Base-by-base conservation (phyloP, 768 basidiomycete species). In the Termitomyces sp. region DNA sequence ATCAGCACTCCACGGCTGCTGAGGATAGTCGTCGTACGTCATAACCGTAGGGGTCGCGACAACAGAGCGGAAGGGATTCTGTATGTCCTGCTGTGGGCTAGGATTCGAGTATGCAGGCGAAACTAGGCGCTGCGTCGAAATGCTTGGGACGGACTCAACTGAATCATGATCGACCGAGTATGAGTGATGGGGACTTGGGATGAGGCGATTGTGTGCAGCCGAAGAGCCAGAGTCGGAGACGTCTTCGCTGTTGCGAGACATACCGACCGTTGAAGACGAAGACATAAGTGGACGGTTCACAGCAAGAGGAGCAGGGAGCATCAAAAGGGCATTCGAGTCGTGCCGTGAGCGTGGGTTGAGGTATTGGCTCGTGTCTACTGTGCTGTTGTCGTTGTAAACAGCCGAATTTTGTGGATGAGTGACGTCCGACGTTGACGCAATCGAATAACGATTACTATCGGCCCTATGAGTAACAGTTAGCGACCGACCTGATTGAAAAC, bases 371-470 rank as follows among this genome's bases (percentile, higher is more conserved):
- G 83, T 86, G 37, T 91, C 88, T 43, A 82, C 63, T 3, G 88
- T 88, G 62, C 81, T 86, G 12, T 77, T 69, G 61, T 90, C 85
- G n/a, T 54, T 59, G 60, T 73, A 76, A 18, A 76, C 74, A 14
- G 73, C 74, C 53, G 76, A 73, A n/a, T 76, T 78, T 47, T 74
- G 71, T 29, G 82, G 75, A 59, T 81, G 79, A 58, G 83, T 84
- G n/a, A 81, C 78, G 62, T 94, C 92, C 52, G 86, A 84, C 44
- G 85, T 86, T 2, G 92, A 95, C 18, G 85, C 82, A 67, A 88
- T 69, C 12, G 93, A 95, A 65, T 90, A 87, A 22, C 93, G 80
- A 60, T 82, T 80, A 60, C 71, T 73, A 20, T 76, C 68, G 47
- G 65, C 62, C 61, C 74, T 71, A 52, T 8, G 59, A 31, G 56